A percentile compares a stretch with the other conserved stretches of the same genome.
Conservation (phyloP, 2,329 filamentous ascomycete genomes). For the Sclerotinia minor region DNA sequence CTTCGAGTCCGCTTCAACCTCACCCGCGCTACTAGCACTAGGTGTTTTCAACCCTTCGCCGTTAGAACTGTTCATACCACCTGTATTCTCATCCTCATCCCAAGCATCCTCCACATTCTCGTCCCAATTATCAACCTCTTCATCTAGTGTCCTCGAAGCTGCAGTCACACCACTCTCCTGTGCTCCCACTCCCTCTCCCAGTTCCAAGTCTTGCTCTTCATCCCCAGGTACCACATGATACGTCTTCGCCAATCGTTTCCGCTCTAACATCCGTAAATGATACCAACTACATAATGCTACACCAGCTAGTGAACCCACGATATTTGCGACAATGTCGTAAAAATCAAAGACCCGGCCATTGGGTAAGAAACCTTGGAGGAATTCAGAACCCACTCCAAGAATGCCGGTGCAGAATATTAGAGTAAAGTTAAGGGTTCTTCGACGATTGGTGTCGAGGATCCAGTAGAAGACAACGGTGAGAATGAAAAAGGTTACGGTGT, state of each 20-base stretch:
- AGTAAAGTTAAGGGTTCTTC: constrained; percentile 81
- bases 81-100: constrained; percentile 56
- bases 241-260: constrained; percentile 71
- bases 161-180: constrained; percentile 67
- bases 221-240: constrained; percentile 69
- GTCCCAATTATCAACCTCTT: constrained; percentile 92
- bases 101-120: constrained; percentile 69
- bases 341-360: constrained; percentile 72
- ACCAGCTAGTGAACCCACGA: constrained; percentile 72
- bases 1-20: constrained; percentile 38
- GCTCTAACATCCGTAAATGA: constrained; percentile 91
- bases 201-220: constrained; percentile 68
- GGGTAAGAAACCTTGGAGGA: constrained; percentile 72
- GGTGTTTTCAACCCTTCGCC: constrained; percentile 42
- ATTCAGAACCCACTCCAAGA: constrained; percentile 72
- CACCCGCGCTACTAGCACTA: constrained; percentile 42
- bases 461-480: constrained; percentile 92
- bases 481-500: constrained; percentile 84
- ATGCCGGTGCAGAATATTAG: constrained; percentile 73
- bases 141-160: constrained; percentile 58
- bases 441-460: constrained; percentile 87
- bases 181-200: constrained; percentile 58
- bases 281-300: constrained; percentile 84
- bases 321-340: constrained; percentile 84
- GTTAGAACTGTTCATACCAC: constrained; percentile 33